Evolutionary conservation across 2,329 filamentous ascomycete species (phyloP), one percentile per base, ranked within the genome.

Genomic region (Alternaria arborescens): DNA sequence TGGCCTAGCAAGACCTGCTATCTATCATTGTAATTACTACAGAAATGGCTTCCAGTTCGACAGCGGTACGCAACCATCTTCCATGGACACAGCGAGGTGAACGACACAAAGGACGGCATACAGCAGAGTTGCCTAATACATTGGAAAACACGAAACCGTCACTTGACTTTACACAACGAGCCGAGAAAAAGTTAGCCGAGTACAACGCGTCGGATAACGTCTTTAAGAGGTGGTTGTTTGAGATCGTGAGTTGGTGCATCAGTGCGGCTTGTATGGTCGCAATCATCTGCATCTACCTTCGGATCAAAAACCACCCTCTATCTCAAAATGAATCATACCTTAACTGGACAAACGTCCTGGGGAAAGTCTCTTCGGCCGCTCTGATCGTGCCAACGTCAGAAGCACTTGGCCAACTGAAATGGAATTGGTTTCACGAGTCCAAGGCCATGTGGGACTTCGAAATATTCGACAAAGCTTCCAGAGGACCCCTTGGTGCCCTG

Each of bases 371-470:
- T 24, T 24, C 24, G 5, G 75, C 72, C 2, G 69, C 74, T 0
- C 63, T 77, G 0, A 60, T 77, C 0, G 46, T 78, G 0, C 76
- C 74, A 0, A 64, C 72, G 0, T 68, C 73, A 0, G 75, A 78
- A 44, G 73, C 71, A 0, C 54, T 79, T 0, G 76, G 77, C 0
- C 76, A 79, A 42, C 36, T 77, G 3, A 78, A 78, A 18, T 79
- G 76, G 76, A 73, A 64, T 16, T 78, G 76, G 76, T 78, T 78
- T 12, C 30, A 61, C 0, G 36, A 73, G 5, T 71, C 73, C 0
- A 76, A 74, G 20, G 60, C 67, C 8, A 73, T 78, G 61, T 73
- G 70, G 69, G 76, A 78, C n/a, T 77, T 73, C 16, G 76, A 78
- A 28, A 73, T 75, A 0, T 78, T 78, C 16, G 76, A 78, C n/a